Percentiles rank a stretch among this genome's conserved stretches.
Conservation (phyloP, 2,329 filamentous ascomycete genomes). For the Xylariaceae sp. region DNA sequence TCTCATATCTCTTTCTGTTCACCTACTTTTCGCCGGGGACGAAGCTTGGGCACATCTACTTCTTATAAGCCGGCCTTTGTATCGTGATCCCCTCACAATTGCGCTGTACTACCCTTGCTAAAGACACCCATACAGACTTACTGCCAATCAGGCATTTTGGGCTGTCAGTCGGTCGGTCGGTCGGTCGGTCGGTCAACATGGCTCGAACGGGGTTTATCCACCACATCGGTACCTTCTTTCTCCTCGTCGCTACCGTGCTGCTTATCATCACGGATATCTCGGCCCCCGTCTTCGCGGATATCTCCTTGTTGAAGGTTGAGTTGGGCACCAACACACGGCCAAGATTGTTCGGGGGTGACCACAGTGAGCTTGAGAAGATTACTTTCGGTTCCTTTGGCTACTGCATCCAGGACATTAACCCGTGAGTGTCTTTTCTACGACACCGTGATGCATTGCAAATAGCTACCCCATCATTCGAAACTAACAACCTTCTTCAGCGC, state of each 20-base stretch:
- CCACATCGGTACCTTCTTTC: conserved; percentile 40
- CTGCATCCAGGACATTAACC: conserved; percentile 28
- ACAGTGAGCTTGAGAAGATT: conserved; percentile 23
- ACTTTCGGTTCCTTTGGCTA: conserved; percentile 44
- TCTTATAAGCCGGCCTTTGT: conserved; percentile 4
- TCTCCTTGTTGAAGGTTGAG: conserved; percentile 38
- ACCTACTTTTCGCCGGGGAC: neutral
- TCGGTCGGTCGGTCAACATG: conserved; percentile 20
- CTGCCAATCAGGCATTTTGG: neutral
- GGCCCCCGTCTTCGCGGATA: conserved; percentile 39
- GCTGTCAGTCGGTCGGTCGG: no score
- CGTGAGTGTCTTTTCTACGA: conserved; percentile 17
- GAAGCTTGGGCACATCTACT: neutral
- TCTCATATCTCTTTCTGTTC: neutral
- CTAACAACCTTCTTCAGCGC: conserved; percentile 12
- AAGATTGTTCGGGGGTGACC: neutral
- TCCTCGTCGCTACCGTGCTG: conserved; percentile 40
- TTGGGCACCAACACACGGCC: conserved; percentile 25
- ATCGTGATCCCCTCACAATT: neutral
- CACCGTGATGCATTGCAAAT: neutral
- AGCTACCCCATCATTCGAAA: neutral
- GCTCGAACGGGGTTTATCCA: conserved; percentile 33
- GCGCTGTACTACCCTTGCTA: neutral
- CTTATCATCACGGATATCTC: conserved; percentile 44
- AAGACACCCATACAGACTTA: neutral